Conservation (phyloP, 2,329 filamentous ascomycete genomes). For the Venturia oleaginea region DNA sequence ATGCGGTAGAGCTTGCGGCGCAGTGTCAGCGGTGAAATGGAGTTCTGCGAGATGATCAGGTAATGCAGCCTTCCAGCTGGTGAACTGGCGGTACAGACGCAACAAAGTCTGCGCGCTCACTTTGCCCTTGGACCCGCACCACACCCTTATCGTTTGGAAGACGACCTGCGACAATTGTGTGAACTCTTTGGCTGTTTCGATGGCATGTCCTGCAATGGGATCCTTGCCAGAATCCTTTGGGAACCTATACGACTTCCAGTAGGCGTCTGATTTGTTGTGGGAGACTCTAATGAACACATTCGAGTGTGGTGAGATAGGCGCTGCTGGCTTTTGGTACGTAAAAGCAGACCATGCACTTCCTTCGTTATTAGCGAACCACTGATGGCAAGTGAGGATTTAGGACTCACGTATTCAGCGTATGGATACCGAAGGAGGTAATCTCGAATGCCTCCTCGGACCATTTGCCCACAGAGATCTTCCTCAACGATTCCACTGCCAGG, state of each 20-base stretch:
- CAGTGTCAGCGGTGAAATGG: neutral
- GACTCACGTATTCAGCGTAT: slow-evolving; percentile 18
- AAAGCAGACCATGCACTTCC: slow-evolving; percentile 19
- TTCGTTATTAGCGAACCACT: neutral
- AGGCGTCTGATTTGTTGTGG: slow-evolving; percentile 16
- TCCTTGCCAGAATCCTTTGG: slow-evolving; percentile 17
- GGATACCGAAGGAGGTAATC: slow-evolving; percentile 17
- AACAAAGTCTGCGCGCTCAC: slow-evolving; percentile 18
- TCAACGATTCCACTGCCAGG: slow-evolving; percentile 18
- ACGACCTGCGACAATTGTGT: slow-evolving; percentile 19
- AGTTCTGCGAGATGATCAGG: slow-evolving; percentile 14
- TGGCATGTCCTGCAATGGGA: slow-evolving; percentile 19
- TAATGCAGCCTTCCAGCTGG: slow-evolving; percentile 19
- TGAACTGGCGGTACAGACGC: slow-evolving; percentile 17
- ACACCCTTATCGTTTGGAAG: slow-evolving; percentile 19
- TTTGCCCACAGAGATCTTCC: neutral
- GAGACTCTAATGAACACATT: slow-evolving; percentile 17
- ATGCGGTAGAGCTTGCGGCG: slow-evolving; percentile 19
- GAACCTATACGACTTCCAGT: slow-evolving; percentile 21
- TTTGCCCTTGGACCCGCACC: slow-evolving; percentile 18
- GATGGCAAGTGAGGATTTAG: neutral
- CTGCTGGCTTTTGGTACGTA: slow-evolving; percentile 20
- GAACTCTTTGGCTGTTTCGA: slow-evolving; percentile 19
- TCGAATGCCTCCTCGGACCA: slow-evolving; percentile 16
- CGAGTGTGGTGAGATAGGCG: slow-evolving; percentile 15